Evolutionary conservation across 2,329 filamentous ascomycete species (phyloP), one percentile per base, ranked within the genome.

Genomic region (Xylaria sp.): DNA sequence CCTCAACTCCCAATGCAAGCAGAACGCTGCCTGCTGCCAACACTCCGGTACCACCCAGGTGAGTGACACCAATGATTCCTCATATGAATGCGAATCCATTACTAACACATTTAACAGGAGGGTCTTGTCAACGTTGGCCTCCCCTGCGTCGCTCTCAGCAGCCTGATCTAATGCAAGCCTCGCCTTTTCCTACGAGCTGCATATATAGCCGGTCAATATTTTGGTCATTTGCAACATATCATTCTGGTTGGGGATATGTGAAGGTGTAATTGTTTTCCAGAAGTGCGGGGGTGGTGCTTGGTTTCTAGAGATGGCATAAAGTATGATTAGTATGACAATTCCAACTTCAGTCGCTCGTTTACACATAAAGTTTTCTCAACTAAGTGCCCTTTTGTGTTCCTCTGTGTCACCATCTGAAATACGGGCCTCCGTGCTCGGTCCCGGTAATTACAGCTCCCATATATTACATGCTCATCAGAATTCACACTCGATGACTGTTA

Each of bases 11-110:
- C 71, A 75, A 66, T 77, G 75, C 75, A 74, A 73, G 70, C 75
- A 77, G 71, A 74, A 68, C 36, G 74, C 70, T 50, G 75, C 74
- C 62, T 77, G 74, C 73, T 77, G 76, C 73, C 75, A 77, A 72
- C 66, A 73, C 73, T 73, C 73, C 49, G 73, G 72, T 54, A 61
- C 65, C 62, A 38, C 61, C 7, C 72, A 75, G 68, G 75, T 76
- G 63, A 72, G 74, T 44, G 20, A 20, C 27, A n/a, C 10, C 13
- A 15, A n/a, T 27, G 7, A 13, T 29, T n/a, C 44, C 44, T 2
- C 22, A 17, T 38, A n/a, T 36, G 27, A 20, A 17, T 33, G 36
- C 25, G 1, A 25, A 15, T 15, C 45, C 9, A 7, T 39, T 39
- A 54, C 64, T 75, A 42, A 73, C 65, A 33, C 3, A 57, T 10